phyloP scores from a whole-genome alignment of 1,139 yeast species.

The Candida tunisiensis region DNA sequence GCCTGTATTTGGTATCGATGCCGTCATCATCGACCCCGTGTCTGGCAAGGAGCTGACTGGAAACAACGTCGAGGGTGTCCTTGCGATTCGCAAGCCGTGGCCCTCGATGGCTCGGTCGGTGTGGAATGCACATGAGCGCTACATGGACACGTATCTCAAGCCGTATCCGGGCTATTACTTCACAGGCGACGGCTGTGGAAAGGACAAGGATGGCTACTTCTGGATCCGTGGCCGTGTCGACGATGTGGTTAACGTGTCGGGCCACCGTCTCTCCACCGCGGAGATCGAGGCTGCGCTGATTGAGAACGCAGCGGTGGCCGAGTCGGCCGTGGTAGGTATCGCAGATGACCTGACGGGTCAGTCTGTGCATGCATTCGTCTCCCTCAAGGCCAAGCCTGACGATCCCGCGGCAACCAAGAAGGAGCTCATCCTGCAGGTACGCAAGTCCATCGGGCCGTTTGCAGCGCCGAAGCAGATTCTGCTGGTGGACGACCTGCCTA shows the following conservation, averaged over 20 bases:
- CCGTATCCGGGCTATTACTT: constrained; percentile 89
- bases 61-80: constrained; percentile 80
- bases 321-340: constrained; percentile 82
- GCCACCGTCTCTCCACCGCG: constrained; percentile 83
- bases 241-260: constrained; percentile 85
- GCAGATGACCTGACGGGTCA: constrained; percentile 84
- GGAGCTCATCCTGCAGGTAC: constrained; percentile 59
- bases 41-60: constrained; percentile 62
- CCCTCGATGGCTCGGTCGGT: constrained; percentile 91
- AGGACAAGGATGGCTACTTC: constrained; percentile 85
- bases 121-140: constrained; percentile 69
- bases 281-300: constrained; percentile 79
- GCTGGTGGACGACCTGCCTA: constrained; percentile 71
- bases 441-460: constrained; percentile 82
- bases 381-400: constrained; percentile 36
- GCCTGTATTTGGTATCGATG: constrained; percentile 79
- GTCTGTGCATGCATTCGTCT: constrained; percentile 78
- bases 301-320: constrained; percentile 60
- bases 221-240: constrained; percentile 95
- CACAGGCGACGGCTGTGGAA: constrained; percentile 93
- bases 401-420: constrained; percentile 41
- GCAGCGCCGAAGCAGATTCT: constrained; percentile 83
- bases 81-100: constrained; percentile 72
- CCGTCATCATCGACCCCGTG: constrained; percentile 75
- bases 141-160: constrained; percentile 71